Percentiles rank a stretch among this genome's conserved stretches.
phyloP scores from a whole-genome alignment of 2,329 filamentous ascomycete genomes.

The Xylaria sp. region DNA sequence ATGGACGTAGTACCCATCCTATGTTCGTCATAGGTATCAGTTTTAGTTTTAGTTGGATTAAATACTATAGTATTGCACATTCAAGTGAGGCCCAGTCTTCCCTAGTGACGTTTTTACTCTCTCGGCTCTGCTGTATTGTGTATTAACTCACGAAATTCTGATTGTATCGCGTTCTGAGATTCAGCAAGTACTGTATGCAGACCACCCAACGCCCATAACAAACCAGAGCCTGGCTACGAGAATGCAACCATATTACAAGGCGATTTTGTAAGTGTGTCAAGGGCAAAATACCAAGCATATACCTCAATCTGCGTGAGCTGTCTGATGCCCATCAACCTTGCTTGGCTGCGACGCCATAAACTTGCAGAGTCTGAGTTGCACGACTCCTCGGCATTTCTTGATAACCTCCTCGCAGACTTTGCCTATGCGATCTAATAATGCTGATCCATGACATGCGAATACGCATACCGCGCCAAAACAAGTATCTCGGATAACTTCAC shows the following conservation, averaged over 20 bases:
- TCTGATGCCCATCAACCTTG: too few species aligned
- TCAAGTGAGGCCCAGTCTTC: background rate
- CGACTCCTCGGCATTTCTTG: background rate
- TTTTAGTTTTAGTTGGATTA: background rate
- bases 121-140: background rate
- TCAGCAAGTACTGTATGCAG: background rate
- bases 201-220: background rate
- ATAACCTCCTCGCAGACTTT: background rate
- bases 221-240: too few species aligned
- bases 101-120: background rate
- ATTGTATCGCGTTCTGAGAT: background rate
- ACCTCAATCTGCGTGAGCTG: too few species aligned
- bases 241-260: background rate
- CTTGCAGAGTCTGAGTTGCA: background rate
- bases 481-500: slow-evolving; percentile 10
- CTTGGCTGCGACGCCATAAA: background rate
- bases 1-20: background rate
- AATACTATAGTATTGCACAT: too few species aligned
- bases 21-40: background rate
- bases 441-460: background rate
- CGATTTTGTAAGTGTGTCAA: background rate
- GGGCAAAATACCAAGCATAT: background rate
- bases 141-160: background rate
- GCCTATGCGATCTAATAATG: background rate
- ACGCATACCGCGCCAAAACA: background rate